These are phyloP conservation scores for Boletus sp. DNA, from an alignment of 1,284 basidiomycete genomes.

Conservation along the genomic window DNA sequence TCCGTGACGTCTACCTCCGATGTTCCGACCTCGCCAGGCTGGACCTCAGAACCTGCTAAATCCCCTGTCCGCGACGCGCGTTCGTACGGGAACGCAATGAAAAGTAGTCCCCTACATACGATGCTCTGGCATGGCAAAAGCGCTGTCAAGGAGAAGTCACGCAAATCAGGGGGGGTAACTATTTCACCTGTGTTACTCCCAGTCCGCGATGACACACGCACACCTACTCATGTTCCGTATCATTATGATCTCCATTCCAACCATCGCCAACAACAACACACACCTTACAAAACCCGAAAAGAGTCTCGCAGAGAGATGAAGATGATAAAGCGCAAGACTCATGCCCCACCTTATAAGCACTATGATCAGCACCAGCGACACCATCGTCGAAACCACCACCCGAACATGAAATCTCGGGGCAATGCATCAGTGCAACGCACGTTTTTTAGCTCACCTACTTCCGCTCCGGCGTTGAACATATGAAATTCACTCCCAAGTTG, in stretches of 20 bases:
- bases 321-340: conserved; percentile 58
- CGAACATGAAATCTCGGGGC: conserved; percentile 64
- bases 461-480: conserved; percentile 32
- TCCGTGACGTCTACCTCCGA: conserved; percentile 30
- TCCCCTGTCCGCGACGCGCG: conserved; percentile 17
- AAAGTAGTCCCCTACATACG: conserved; percentile 53
- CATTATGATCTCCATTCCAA: conserved; percentile 27
- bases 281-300: conserved; percentile 49
- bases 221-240: conserved; percentile 41
- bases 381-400: conserved; percentile 46
- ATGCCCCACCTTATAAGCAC: conserved; percentile 38
- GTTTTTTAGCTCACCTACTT: conserved; percentile 41
- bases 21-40: conserved; percentile 31
- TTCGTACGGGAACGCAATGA: conserved; percentile 44
- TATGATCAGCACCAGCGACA: conserved; percentile 38
- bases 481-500: conserved; percentile 23
- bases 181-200: conserved; percentile 58
- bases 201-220: conserved; percentile 55
- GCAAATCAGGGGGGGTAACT: conserved; percentile 31
- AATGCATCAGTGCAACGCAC: conserved; percentile 59
- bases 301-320: conserved; percentile 62
- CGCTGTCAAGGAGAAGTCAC: conserved; percentile 18
- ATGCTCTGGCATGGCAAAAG: conserved; percentile 55
- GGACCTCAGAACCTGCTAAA: conserved; percentile 28
- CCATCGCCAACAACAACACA: conserved; percentile 36